Base-by-base conservation (phyloP, 208 protist genomes). In the Trypanosoma cruzi region DNA sequence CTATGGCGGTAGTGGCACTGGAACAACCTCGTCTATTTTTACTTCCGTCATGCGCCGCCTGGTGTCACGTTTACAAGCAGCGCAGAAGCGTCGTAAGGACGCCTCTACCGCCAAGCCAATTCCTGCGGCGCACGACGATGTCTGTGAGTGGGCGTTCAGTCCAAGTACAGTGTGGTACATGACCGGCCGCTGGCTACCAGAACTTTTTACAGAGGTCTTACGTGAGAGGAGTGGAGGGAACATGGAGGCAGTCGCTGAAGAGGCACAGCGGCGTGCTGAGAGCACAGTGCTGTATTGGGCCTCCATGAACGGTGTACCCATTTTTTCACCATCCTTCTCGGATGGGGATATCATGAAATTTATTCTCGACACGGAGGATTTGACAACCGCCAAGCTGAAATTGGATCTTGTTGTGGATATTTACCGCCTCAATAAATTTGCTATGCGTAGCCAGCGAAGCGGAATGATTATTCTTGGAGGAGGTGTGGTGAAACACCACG, bases 391-490 rank as follows among this genome's bases (percentile, higher is more conserved):
- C 16, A 26, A 48, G 37, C 59, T 94, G 1, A 61, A 80, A 53
- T 22, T 97, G 20, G 95, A 98, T 60, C 80, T 98, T 53, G 90
- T 98, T 4, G 60, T 77, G 36, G 99, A 99, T 84, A 98, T 99
- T 62, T 82, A 98, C 54, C 34, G 44, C 10, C 93, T 99, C 49
- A 99, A 99, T 75, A 92, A 92, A 66, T 64, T 94, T 32, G 97
- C 99, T 3, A 92, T 99, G 77, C 84, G 84, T 31, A 94, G 98
- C 42, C 81, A 87, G 52, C 79, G 96, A 46, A 99, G 96, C 7
- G 99, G 98, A 24, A 99, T 99, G 88, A 80, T 99, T 53, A 99
- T 99, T 73, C 87, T 99, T 28, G 99, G 98, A 34, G 98, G 98
- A 49, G 98, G 98, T 50, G 87, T 99, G 1, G 86, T 99, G 64